Evolutionary conservation across 1,284 basidiomycete species (phyloP).

Genomic region (Cutaneotrichosporon cyanovorans): DNA sequence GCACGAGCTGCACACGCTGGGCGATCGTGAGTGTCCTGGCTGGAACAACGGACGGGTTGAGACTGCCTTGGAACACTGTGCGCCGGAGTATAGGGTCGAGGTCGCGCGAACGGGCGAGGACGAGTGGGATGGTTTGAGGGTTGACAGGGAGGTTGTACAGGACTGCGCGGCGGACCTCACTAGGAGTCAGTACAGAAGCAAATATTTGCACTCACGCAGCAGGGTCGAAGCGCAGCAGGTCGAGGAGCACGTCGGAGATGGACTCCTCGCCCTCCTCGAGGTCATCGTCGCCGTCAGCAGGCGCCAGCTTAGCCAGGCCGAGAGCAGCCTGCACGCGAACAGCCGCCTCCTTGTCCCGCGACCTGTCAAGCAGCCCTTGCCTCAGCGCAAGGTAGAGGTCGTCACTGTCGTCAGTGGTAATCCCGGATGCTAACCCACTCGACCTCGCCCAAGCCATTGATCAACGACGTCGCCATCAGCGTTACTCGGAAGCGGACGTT

Average conservation of each 20-base stretch:
- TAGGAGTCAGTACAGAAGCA: constrained; percentile 34
- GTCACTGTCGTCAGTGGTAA: constrained; percentile 53
- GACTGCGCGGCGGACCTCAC: constrained; percentile 83
- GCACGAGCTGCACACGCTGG: constrained; percentile 69
- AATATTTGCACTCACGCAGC: constrained; percentile 57
- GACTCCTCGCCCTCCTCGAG: constrained; percentile 58
- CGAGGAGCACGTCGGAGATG: constrained; percentile 61
- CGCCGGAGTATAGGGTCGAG: constrained; percentile 74
- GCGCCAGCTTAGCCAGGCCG: constrained; percentile 75
- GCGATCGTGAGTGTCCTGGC: constrained; percentile 63
- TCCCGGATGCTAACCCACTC: constrained; percentile 55
- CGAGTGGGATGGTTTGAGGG: constrained; percentile 55
- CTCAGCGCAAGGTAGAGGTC: constrained; percentile 68
- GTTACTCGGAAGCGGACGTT: constrained; percentile 72
- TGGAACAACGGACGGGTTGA: constrained; percentile 54
- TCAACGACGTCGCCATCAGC: constrained; percentile 70
- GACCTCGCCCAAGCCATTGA: constrained; percentile 70
- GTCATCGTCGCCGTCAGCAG: constrained; percentile 65
- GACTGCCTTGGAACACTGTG: constrained; percentile 65
- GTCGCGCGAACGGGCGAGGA: constrained; percentile 78
- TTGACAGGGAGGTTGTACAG: constrained; percentile 69
- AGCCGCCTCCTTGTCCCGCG: constrained; percentile 74
- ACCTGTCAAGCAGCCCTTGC: constrained; percentile 63
- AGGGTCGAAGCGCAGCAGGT: constrained; percentile 66
- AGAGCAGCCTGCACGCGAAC: constrained; percentile 80